These are phyloP conservation scores for Diospyros lotus DNA, from an alignment of 148 eudicot species.

Conservation along the genomic window DNA sequence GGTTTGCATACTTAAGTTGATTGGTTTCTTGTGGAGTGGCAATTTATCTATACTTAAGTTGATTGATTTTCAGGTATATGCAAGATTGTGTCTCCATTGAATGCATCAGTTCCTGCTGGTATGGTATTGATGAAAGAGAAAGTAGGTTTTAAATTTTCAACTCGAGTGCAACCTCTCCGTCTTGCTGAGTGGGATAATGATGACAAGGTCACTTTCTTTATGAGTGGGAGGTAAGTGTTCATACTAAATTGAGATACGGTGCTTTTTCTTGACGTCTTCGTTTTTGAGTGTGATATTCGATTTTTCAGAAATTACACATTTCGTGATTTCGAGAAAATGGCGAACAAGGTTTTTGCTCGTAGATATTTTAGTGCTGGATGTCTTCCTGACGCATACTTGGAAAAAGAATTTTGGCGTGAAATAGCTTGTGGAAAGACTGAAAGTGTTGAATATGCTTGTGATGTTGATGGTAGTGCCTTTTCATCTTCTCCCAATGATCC, in stretches of 20 bases:
- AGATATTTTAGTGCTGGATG: conserved; percentile 77
- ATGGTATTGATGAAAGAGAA: conserved; percentile 88
- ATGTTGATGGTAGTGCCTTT: conserved; percentile 99
- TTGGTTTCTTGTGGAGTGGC: neutral
- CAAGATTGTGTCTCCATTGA: conserved; percentile 86
- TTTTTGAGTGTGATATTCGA: conserved; percentile 17
- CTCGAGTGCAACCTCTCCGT: conserved; percentile 94
- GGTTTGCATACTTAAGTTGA: too few species aligned
- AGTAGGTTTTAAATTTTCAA: conserved; percentile 82
- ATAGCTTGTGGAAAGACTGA: conserved; percentile 88
- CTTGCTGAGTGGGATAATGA: conserved; percentile 96
- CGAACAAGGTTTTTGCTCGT: conserved; percentile 91
- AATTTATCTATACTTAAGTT: neutral
- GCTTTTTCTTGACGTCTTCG: conserved; percentile 6
- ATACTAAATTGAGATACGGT: conserved; percentile 7
- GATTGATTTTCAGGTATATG: conserved; percentile 62
- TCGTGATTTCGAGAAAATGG: conserved; percentile 97
- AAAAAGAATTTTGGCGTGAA: conserved; percentile 99
- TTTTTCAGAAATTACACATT: conserved; percentile 82
- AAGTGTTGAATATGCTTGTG: conserved; percentile 97
- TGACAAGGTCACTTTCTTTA: conserved; percentile 89
- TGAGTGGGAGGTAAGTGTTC: conserved; percentile 85
- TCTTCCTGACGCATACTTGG: conserved; percentile 81
- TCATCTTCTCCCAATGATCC: conserved; percentile 83
- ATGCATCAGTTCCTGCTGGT: conserved; percentile 93